These are phyloP conservation scores for Candida nonsorbophila DNA, from an alignment of 805 yeast species.

Conservation along the genomic window DNA sequence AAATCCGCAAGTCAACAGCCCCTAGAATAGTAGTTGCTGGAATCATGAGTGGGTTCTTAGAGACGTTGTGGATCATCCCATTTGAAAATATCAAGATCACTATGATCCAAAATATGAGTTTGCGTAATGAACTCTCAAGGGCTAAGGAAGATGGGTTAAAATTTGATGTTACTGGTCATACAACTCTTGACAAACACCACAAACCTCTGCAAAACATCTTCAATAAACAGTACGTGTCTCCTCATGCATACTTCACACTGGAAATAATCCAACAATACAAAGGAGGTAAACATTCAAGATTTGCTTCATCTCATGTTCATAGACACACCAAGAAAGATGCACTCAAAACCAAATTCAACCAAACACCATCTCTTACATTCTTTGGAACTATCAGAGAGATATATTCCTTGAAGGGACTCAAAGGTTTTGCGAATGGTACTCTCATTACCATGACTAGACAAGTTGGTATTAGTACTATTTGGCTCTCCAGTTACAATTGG, in stretches of 20 bases:
- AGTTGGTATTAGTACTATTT: constrained; percentile 68
- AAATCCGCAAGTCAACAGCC: constrained; percentile 60
- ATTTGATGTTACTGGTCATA: constrained; percentile 22
- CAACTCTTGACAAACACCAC: constrained; percentile 17
- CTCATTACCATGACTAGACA: constrained; percentile 81
- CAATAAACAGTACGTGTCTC: constrained; percentile 32
- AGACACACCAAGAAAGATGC: constrained; percentile 14
- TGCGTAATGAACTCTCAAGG: constrained; percentile 21
- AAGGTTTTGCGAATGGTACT: constrained; percentile 80
- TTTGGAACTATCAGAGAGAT: constrained; percentile 57
- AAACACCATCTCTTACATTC: constrained; percentile 50
- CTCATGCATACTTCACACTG: constrained; percentile 35
- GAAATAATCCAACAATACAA: constrained; percentile 25
- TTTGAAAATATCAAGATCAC: constrained; percentile 82
- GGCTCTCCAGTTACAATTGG: constrained; percentile 79
- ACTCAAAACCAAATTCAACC: constrained; percentile 33
- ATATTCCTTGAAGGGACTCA: constrained; percentile 62
- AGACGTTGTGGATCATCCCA: constrained; percentile 81
- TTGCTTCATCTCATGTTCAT: constrained; percentile 9
- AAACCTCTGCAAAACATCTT: constrained; percentile 18
- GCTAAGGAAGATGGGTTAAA: constrained; percentile 12
- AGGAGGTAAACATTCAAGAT: constrained; percentile 19
- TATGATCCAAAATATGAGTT: constrained; percentile 64
- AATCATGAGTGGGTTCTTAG: constrained; percentile 73
- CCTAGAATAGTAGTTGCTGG: constrained; percentile 85